Base-by-base conservation (phyloP, 129 eudicot species). In the Tagetes patula region DNA sequence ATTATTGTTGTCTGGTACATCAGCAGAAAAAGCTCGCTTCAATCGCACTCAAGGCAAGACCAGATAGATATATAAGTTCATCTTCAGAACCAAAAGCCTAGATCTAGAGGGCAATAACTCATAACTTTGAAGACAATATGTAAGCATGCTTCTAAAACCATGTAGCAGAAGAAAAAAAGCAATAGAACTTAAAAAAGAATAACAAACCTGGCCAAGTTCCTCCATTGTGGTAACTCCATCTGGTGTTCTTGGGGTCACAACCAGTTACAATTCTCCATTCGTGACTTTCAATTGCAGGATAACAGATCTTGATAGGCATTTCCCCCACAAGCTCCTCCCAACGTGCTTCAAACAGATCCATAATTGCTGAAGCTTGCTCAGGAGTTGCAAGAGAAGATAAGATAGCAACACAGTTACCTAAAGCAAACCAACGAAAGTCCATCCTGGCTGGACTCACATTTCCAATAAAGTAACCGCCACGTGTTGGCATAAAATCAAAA, bases 141-240 rank as follows among this genome's bases (percentile, higher is more conserved):
- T 33, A 59, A 59, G 41, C 65, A 59, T 33, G 65, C 36, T 31
- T 59, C 65, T 32, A 59, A 59, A 59, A 33, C 4, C 65, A 59
- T 40, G 40, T 33, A 56, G 38, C 63, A 56, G 61, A 56, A 56
- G 31, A 59, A 36, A 56, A 56, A 56, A 59, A 36, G 65, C 13
- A 36, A 59, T 59, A 33, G 34, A 59, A 33, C 3, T 32, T 32
- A 3, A 3, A 10, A 32, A 8, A 31, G 27, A 59, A 3, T 11
- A 56, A 37, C 47, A 47, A 81, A 89, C 96, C 96, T 89, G 96
- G 96, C 96, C 96, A 89, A 66, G 96, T 82, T 73, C 96, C 96
- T 56, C 96, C 96, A 30, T 89, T 89, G 72, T 89, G 96, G 75
- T 89, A 89, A 74, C 96, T 61, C 67, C 67, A 61, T 36, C 67